Base-by-base conservation (phyloP, 2,329 filamentous ascomycete species). In the Chalaropsis thielavioides region DNA sequence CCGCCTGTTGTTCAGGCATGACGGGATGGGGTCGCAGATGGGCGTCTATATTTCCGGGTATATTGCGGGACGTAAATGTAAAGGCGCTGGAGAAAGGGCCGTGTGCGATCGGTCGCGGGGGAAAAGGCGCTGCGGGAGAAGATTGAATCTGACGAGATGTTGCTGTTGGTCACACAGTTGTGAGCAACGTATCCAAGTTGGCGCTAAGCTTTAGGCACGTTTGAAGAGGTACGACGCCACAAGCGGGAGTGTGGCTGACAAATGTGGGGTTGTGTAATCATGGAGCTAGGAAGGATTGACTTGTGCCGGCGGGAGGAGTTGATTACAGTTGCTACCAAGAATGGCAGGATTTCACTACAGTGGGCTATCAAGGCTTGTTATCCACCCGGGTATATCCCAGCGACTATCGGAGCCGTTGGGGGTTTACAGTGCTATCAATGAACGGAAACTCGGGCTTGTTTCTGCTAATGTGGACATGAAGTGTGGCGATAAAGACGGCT, bases 1-100 rank as follows among this genome's bases (percentile, higher is more conserved):
- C 60, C 11, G 40, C 41, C 41, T 44, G 24, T 64, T 40, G 35
- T 44, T 64, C 62, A 17, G 62, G 22, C 62, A 64, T 64, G 22
- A 31, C 35, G 41, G 7, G 17, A 8, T 27, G 27, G 35, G 8
- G 3, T 38, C 1, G 8, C 35, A 6, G 8, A 38, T 19, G 27
- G 17, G 24, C n/a, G 54, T 38, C 7, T 38, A 5, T 35, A n/a
- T n/a, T n/a, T n/a, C n/a, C n/a, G n/a, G 54, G 4, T 35, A 56
- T 17, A 19, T 31, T 31, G 15, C 15, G 10, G 10, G 27, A n/a
- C n/a, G 17, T 11, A 24, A 11, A n/a, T 38, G 24, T n/a, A 17
- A 13, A 13, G n/a, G 27, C n/a, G 31, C 8, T 7, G 17, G 7
- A 38, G 17, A 19, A 3, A 58, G 6, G 31, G 31, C 31, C 31